Evolutionary conservation across 2,329 filamentous ascomycete species (phyloP).

Genomic region (Trichoderma koningiopsis): DNA sequence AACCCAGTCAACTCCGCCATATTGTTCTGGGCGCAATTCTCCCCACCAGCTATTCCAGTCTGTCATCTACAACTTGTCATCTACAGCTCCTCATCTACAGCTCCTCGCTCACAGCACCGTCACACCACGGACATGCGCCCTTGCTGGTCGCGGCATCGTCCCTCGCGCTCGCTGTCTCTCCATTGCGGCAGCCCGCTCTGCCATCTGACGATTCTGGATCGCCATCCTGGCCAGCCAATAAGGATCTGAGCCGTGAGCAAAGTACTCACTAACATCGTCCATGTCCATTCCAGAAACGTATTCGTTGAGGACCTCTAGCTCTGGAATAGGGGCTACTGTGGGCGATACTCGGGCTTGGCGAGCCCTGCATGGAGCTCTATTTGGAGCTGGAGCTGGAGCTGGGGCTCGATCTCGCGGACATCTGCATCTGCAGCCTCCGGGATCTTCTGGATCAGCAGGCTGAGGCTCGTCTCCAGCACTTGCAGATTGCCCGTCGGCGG

Average conservation of each 20-base stretch:
- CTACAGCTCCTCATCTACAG: background rate
- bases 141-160: background rate
- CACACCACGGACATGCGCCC: background rate
- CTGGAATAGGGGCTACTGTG: background rate
- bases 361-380: background rate
- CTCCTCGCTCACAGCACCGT: background rate
- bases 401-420: background rate
- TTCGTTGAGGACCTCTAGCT: background rate
- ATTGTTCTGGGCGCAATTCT: background rate
- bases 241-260: background rate
- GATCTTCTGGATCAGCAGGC: background rate
- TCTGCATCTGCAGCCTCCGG: background rate
- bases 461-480: background rate
- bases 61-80: too few species aligned
- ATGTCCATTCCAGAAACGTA: background rate
- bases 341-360: background rate
- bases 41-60: background rate
- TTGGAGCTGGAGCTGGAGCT: background rate
- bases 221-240: conserved; percentile 17
- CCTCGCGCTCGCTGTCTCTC: background rate
- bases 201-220: conserved; percentile 5
- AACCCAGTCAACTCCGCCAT: too few species aligned
- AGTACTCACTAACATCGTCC: conserved; percentile 15
- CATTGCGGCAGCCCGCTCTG: conserved; percentile 1
- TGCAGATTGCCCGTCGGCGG: background rate